Conservation (phyloP, 1,284 basidiomycete species). For the Ganoderma lingzhi region DNA sequence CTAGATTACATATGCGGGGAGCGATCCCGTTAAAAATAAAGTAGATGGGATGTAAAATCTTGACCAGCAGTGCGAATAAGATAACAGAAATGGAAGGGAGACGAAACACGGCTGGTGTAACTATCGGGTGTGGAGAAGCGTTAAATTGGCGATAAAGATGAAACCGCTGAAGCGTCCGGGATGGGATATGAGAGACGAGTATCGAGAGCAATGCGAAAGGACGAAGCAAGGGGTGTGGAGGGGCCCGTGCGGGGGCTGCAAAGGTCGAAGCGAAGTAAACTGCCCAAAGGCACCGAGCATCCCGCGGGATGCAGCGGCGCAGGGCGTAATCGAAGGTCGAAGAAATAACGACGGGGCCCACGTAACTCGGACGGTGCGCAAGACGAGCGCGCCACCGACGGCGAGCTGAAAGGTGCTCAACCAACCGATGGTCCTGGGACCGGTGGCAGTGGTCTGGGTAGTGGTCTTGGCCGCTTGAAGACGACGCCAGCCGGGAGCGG, state of each 20-base stretch:
- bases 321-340: not conserved
- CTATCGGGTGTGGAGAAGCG: not conserved
- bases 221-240: not conserved
- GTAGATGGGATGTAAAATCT: slow-evolving; percentile 20
- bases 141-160: slow-evolving; percentile 15
- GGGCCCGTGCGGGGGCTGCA: not conserved
- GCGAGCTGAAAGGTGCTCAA: not conserved
- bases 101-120: slow-evolving; percentile 12
- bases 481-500: slow-evolving; percentile 14
- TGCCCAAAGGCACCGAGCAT: not conserved
- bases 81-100: slow-evolving; percentile 9
- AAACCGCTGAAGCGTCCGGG: not conserved
- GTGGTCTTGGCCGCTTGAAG: slow-evolving; percentile 18
- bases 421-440: slow-evolving; percentile 20
- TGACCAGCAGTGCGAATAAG: slow-evolving; percentile 29
- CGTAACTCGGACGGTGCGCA: not conserved
- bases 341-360: not conserved
- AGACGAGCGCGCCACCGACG: no score
- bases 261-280: not conserved
- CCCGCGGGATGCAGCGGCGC: not conserved
- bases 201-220: slow-evolving; percentile 2
- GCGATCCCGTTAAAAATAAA: slow-evolving; percentile 19
- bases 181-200: not conserved
- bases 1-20: slow-evolving; percentile 27
- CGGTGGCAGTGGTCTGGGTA: slow-evolving; percentile 30